Percentiles rank a stretch among this genome's conserved stretches.
Evolutionary conservation across 441 rosid genomes (phyloP).

Genomic region (Populus tomentosa): DNA sequence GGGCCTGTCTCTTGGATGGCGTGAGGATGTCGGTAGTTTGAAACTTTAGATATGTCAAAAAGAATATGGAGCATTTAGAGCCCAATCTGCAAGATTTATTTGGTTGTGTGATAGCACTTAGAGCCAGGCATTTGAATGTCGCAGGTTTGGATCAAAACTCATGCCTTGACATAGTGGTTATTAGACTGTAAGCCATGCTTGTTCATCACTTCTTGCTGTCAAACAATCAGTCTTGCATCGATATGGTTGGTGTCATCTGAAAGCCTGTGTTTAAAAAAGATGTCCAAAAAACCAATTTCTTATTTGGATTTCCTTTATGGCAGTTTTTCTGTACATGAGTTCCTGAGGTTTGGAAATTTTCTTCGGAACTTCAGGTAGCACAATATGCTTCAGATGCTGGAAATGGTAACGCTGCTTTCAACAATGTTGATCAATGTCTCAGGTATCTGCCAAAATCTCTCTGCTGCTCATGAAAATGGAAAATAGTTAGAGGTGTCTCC

Average conservation of each 20-base stretch:
- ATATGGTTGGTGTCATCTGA: neutral
- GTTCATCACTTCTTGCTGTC: neutral
- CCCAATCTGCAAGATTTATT: neutral
- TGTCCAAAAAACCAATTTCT: conserved; percentile 18
- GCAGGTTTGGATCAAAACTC: neutral
- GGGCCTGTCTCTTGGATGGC: neutral
- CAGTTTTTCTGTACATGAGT: conserved; percentile 38
- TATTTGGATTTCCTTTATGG: conserved; percentile 26
- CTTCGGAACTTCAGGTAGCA: conserved; percentile 62
- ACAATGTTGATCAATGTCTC: conserved; percentile 66
- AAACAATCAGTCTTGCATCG: neutral
- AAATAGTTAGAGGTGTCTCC: neutral
- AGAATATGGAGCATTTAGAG: neutral
- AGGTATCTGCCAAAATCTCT: conserved; percentile 37
- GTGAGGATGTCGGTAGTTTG: neutral
- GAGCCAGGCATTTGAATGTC: neutral
- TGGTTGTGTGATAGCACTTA: neutral
- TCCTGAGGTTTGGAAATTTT: conserved; percentile 42
- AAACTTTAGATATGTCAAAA: neutral
- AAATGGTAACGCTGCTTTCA: conserved; percentile 50
- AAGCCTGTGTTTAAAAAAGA: neutral
- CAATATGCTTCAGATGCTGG: conserved; percentile 84
- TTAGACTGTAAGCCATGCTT: neutral
- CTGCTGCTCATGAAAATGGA: neutral
- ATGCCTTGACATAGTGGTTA: neutral